phyloP scores from a whole-genome alignment of 768 basidiomycete species.

The Arthromyces matolae region DNA sequence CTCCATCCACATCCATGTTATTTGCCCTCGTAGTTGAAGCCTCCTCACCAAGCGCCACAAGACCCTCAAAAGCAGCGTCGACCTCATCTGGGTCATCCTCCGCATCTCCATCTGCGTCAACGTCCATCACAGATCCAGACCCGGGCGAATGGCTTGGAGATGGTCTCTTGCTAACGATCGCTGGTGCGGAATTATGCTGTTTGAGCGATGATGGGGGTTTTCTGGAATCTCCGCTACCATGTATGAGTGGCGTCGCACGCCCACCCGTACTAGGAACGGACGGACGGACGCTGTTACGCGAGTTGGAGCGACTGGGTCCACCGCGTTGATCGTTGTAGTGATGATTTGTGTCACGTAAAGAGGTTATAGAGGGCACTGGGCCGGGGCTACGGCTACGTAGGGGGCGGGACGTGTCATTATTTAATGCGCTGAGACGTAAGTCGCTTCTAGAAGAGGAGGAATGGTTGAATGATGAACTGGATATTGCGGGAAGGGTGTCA shows the following conservation, averaged over 20 bases:
- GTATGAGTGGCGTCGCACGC: slow-evolving; percentile 4
- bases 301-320: slow-evolving; percentile 9
- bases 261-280: too few species aligned
- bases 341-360: background rate
- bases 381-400: slow-evolving; percentile 14
- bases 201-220: slow-evolving; percentile 13
- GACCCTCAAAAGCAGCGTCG: slow-evolving; percentile 23
- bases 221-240: too few species aligned
- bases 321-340: background rate
- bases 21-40: slow-evolving; percentile 4
- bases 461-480: slow-evolving; percentile 7
- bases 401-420: slow-evolving; percentile 5
- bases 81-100: slow-evolving; percentile 35
- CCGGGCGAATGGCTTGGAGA: slow-evolving; percentile 14
- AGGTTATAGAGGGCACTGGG: background rate
- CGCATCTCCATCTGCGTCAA: slow-evolving; percentile 30
- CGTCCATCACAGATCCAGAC: slow-evolving; percentile 18
- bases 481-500: slow-evolving; percentile 17
- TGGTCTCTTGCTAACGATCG: too few species aligned
- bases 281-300: slow-evolving; percentile 8
- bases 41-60: slow-evolving; percentile 11
- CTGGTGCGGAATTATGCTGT: slow-evolving; percentile 13
- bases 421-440: background rate
- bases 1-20: slow-evolving; percentile 14
- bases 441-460: too few species aligned